Percentiles rank a stretch among this genome's conserved stretches.
These are phyloP conservation scores for Coemansia asiatica DNA, from an alignment of 192 early-diverging fungal genomes.

Conservation along the genomic window DNA sequence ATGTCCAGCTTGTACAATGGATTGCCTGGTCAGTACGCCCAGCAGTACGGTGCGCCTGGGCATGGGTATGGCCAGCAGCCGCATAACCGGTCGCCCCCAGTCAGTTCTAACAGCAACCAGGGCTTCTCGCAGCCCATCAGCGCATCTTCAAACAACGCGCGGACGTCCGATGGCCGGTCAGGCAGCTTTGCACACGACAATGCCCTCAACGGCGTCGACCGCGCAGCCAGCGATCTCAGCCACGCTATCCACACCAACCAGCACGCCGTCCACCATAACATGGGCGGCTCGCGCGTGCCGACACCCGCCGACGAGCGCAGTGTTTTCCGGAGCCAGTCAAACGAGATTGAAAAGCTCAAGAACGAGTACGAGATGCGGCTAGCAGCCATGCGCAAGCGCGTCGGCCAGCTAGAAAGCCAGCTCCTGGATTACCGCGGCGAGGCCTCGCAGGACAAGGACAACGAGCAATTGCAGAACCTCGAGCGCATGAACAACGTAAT, in stretches of 20 bases:
- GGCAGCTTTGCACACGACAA: slow-evolving; percentile 20
- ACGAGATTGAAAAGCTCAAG: slow-evolving; percentile 52
- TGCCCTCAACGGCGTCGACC: slow-evolving; percentile 25
- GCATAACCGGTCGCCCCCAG: slow-evolving; percentile 30
- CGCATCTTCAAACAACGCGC: neutral
- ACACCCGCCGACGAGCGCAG: slow-evolving; percentile 26
- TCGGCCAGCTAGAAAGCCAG: slow-evolving; percentile 69
- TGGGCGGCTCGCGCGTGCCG: slow-evolving; percentile 7
- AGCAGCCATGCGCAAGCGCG: slow-evolving; percentile 60
- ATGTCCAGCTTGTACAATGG: slow-evolving; percentile 29
- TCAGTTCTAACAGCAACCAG: slow-evolving; percentile 24
- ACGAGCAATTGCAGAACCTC: slow-evolving; percentile 51
- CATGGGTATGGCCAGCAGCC: slow-evolving; percentile 21
- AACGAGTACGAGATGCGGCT: slow-evolving; percentile 69
- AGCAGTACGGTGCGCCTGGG: slow-evolving; percentile 14
- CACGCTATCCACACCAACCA: slow-evolving; percentile 29
- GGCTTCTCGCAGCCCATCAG: slow-evolving; percentile 16
- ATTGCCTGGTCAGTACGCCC: slow-evolving; percentile 12
- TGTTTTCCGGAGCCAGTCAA: slow-evolving; percentile 13
- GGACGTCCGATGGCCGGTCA: neutral
- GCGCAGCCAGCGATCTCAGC: slow-evolving; percentile 25
- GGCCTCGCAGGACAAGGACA: slow-evolving; percentile 24
- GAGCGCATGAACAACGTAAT: slow-evolving; percentile 54
- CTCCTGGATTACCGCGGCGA: slow-evolving; percentile 52
- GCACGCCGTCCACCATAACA: slow-evolving; percentile 5